Conservation (phyloP, 2,329 filamentous ascomycete genomes). For the Grosmannia serpens region DNA sequence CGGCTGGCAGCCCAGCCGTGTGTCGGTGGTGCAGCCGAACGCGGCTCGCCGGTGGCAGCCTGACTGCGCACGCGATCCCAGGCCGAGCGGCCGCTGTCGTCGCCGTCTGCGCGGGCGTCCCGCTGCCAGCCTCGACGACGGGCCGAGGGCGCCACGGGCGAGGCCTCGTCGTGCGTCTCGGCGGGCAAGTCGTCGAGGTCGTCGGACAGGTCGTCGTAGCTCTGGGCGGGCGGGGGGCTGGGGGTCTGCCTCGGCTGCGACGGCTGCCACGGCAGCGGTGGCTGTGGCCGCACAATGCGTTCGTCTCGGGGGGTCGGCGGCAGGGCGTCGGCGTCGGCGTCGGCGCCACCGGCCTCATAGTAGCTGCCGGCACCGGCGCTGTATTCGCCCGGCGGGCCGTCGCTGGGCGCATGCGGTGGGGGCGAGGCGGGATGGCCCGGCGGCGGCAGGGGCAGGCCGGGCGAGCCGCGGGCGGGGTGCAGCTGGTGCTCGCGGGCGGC, state of each 20-base stretch:
- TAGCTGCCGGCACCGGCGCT: neutral
- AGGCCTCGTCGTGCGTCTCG: constrained; percentile 11
- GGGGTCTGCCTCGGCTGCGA: no score
- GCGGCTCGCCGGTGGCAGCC: neutral
- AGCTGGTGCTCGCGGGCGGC: neutral
- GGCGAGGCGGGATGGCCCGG: neutral
- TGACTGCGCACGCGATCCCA: constrained; percentile 13
- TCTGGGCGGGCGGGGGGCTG: neutral
- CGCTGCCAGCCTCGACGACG: constrained; percentile 4
- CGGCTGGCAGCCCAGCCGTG: neutral
- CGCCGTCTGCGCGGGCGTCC: neutral
- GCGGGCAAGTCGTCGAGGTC: neutral
- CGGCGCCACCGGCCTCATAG: no score
- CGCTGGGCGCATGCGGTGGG: neutral
- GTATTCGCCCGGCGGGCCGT: no score
- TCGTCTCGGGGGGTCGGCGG: neutral
- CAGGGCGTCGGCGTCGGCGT: neutral
- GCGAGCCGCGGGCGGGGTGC: neutral
- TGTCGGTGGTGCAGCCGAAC: neutral
- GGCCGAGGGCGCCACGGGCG: constrained; percentile 9
- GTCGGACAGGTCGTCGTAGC: neutral
- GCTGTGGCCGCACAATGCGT: neutral
- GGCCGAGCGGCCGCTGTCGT: constrained; percentile 4
- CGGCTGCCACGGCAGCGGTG: no score
- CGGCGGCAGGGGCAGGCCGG: neutral